Conservation (phyloP, 371 early-diverging fungal species). For the Mucor sp. region DNA sequence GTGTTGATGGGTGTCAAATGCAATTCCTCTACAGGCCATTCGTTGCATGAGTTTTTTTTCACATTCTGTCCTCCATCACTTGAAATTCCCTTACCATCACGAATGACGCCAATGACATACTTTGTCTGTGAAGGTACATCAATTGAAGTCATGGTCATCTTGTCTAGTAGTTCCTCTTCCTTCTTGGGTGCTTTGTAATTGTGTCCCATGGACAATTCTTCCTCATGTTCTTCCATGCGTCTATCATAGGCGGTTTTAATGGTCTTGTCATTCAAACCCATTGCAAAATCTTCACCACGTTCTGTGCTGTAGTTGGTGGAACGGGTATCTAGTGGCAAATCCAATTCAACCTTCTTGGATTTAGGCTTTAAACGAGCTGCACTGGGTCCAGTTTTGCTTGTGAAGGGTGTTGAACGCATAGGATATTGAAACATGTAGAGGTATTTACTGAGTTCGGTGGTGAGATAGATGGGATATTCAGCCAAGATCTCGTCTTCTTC, state of each 20-base stretch:
- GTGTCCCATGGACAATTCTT: constrained; percentile 38
- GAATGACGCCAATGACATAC: constrained; percentile 79
- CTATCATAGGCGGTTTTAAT: constrained; percentile 71
- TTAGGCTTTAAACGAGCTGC: constrained; percentile 84
- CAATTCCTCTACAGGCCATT: constrained; percentile 60
- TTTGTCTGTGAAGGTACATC: constrained; percentile 77
- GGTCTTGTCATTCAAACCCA: constrained; percentile 74
- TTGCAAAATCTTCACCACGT: constrained; percentile 78
- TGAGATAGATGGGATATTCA: constrained; percentile 80
- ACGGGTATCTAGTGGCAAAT: constrained; percentile 78
- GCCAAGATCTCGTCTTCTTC: constrained; percentile 69
- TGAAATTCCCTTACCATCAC: constrained; percentile 72
- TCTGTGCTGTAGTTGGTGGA: constrained; percentile 74
- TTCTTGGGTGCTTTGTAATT: constrained; percentile 24
- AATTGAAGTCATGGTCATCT: constrained; percentile 75
- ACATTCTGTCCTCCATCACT: too few relatives aligned
- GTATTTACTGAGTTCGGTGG: constrained; percentile 65
- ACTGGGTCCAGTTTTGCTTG: constrained; percentile 44
- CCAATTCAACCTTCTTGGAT: constrained; percentile 82
- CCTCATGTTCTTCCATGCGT: constrained; percentile 53
- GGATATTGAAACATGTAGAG: constrained; percentile 89
- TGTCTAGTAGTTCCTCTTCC: constrained; percentile 65
- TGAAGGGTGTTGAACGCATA: constrained; percentile 62
- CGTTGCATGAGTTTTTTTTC: too few relatives aligned
- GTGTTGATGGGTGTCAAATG: constrained; percentile 80